Percentiles rank a stretch among this genome's conserved stretches.
Conservation (phyloP, 257 asterid species). For the Nicotiana tomentosiformis region DNA sequence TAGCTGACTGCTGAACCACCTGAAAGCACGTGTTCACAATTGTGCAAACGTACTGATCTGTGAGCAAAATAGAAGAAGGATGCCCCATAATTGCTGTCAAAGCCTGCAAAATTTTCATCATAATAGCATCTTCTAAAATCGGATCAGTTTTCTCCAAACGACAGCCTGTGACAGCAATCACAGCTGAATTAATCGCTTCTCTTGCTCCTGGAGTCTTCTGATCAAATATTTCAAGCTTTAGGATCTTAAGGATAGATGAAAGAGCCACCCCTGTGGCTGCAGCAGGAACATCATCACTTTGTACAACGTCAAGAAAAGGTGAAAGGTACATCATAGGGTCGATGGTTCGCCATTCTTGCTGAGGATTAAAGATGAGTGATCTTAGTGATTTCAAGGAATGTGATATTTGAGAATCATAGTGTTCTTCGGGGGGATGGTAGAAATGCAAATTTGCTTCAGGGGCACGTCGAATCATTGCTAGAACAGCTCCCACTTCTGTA, state of each 20-base stretch:
- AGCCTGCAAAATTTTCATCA: constrained; percentile 75
- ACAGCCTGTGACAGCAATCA: constrained; percentile 57
- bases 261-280: constrained; percentile 74
- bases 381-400: constrained; percentile 69
- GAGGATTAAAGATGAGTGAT: constrained; percentile 67
- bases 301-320: constrained; percentile 81
- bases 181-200: constrained; percentile 49
- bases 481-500: constrained; percentile 81
- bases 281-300: constrained; percentile 76
- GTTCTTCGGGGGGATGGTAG: constrained; percentile 52
- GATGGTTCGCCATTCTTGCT: constrained; percentile 65
- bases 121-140: constrained; percentile 59
- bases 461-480: constrained; percentile 70
- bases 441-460: constrained; percentile 44
- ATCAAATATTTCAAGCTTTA: constrained; percentile 57
- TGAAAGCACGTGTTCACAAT: constrained; percentile 86
- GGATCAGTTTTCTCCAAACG: constrained; percentile 73
- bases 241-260: constrained; percentile 69
- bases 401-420: constrained; percentile 39
- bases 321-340: constrained; percentile 63
- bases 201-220: constrained; percentile 56
- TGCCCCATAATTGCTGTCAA: constrained; percentile 68
- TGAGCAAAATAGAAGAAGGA: constrained; percentile 54
- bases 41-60: constrained; percentile 73
- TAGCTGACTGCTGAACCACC: constrained; percentile 75